Percentiles rank a stretch among this genome's conserved stretches.
Conservation (phyloP, 1,284 basidiomycete genomes). For the Malassezia dermatis region DNA sequence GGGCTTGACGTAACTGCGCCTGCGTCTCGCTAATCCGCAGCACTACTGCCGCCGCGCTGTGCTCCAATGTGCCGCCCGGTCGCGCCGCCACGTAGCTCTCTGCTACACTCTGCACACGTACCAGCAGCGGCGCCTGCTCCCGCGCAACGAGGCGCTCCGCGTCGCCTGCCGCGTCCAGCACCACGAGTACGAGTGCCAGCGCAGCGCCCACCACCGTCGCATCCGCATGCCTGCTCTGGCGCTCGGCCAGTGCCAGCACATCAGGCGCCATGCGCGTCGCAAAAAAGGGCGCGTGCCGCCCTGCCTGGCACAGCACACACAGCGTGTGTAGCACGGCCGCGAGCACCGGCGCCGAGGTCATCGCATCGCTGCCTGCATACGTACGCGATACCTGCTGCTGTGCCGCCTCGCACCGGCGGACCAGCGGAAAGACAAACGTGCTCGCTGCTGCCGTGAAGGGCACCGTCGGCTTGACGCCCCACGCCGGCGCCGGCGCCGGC, state of each 20-base stretch:
- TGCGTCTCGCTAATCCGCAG: slow-evolving; percentile 11
- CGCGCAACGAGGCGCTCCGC: neutral
- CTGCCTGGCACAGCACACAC: slow-evolving; percentile 7
- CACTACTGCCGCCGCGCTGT: slow-evolving; percentile 6
- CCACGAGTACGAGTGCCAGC: slow-evolving; percentile 3
- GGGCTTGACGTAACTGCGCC: neutral
- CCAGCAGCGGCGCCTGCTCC: slow-evolving; percentile 1
- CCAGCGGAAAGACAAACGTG: slow-evolving; percentile 9
- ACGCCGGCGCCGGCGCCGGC: neutral
- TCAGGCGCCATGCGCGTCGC: neutral
- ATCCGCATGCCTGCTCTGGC: neutral
- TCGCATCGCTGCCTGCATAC: slow-evolving; percentile 8
- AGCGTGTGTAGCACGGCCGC: slow-evolving; percentile 13
- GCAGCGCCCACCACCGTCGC: neutral
- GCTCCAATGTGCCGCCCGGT: neutral
- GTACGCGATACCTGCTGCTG: neutral
- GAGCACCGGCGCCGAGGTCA: neutral
- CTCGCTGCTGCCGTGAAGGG: slow-evolving; percentile 1
- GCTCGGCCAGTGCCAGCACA: slow-evolving; percentile 3
- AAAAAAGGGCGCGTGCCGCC: slow-evolving; percentile 1
- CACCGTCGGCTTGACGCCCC: slow-evolving; percentile 49
- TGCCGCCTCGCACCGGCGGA: slow-evolving; percentile 1
- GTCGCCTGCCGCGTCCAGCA: slow-evolving; percentile 3
- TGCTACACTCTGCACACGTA: slow-evolving; percentile 9
- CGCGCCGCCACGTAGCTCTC: neutral